Evolutionary conservation across 208 protist species (phyloP).

Genomic region (Acanthamoeba castellanii): DNA sequence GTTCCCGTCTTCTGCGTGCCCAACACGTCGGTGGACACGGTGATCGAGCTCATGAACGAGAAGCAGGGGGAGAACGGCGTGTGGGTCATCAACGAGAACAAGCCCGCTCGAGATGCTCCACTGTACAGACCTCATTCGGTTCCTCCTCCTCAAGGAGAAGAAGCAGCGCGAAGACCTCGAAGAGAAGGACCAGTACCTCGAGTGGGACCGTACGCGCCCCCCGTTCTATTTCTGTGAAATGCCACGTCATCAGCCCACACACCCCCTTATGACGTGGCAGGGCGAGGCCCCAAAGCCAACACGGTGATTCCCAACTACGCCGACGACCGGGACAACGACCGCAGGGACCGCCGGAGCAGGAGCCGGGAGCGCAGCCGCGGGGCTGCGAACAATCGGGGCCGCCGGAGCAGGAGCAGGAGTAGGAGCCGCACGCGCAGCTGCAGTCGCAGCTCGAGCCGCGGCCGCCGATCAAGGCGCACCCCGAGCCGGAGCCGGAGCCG

Average conservation of each 20-base stretch:
- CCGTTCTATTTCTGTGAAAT: background rate
- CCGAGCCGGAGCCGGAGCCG: background rate
- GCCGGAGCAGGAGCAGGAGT: background rate
- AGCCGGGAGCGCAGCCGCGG: background rate
- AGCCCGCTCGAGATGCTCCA: slow-evolving; percentile 42
- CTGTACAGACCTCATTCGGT: slow-evolving; percentile 31
- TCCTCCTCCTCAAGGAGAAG: slow-evolving; percentile 44
- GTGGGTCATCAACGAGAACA: slow-evolving; percentile 48
- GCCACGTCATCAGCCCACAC: background rate
- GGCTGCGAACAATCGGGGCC: background rate
- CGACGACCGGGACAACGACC: background rate
- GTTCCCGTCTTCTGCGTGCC: background rate
- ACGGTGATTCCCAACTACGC: background rate
- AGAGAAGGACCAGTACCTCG: slow-evolving; percentile 1
- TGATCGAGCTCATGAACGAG: slow-evolving; percentile 37
- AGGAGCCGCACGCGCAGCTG: background rate
- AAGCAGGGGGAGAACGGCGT: slow-evolving; percentile 44
- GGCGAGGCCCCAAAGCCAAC: background rate
- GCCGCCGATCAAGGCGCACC: background rate
- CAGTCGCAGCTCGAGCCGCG: background rate
- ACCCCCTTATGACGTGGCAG: background rate
- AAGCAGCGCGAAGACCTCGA: slow-evolving; percentile 33
- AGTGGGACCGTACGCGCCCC: background rate
- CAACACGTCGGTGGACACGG: slow-evolving; percentile 32
- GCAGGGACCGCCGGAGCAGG: background rate